Evolutionary conservation across 2,329 filamentous ascomycete species (phyloP), one percentile per base, ranked within the genome.

Genomic region (Annulohypoxylon truncatum): DNA sequence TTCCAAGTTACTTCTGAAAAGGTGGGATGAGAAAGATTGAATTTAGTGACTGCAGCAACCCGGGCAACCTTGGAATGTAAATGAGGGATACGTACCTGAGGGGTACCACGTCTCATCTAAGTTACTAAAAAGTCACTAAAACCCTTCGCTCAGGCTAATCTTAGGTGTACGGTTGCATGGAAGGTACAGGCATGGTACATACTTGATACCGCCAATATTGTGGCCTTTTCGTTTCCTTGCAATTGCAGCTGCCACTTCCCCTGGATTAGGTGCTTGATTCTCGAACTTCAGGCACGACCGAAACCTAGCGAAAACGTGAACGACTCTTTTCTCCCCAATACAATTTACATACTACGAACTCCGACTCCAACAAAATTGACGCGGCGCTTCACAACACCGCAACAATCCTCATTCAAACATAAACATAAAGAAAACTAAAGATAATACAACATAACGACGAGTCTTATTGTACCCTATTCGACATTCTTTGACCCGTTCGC

Each of bases 401-500:
- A 64, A 26, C 47, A 48, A 31, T n/a, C 47, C 31, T 63, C 44
- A 10, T 52, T 48, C 18, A 66, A 18, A 28, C 22, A 9, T 51
- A 38, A 15, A 15, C n/a, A 38, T 38, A 38, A 38, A 24, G 50
- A 18, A 24, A 53, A 18, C 22, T 4, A 20, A 42, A 42, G 38
- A 42, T 42, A 42, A 42, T 28, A 61, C 58, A 44, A 40, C 57
- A 58, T 62, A 69, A 13, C 44, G 24, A 55, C 47, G 57, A 65
- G 44, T 58, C 33, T 59, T 62, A 69, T 71, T 69, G 66, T 66
- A 64, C 24, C 28, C 18, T 35, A 31, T 59, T 38, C 52, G 40
- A 53, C 66, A 66, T 71, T 66, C 53, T 65, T 73, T 71, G 72
- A 67, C 72, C 72, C 72, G 69, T 71, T 74, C 72, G 75, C 75